These are phyloP conservation scores for Picea sitchensis DNA, from an alignment of 75 land plant genomes.

Conservation along the genomic window DNA sequence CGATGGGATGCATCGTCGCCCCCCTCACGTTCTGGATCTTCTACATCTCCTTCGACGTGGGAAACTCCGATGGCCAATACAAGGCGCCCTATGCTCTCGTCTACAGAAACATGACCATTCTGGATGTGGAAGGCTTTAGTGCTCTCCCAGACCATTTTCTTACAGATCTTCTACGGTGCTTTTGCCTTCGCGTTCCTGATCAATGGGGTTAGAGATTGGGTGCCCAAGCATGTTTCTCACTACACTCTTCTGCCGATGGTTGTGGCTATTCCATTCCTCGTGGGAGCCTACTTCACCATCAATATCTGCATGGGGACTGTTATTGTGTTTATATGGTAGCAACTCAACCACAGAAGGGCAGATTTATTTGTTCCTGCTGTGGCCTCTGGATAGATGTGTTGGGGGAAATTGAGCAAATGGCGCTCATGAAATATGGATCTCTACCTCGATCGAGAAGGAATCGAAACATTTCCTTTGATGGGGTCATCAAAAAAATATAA, in stretches of 20 bases:
- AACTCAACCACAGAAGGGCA: slow-evolving; percentile 38
- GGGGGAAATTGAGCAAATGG: too few relatives aligned
- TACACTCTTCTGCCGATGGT: slow-evolving; percentile 77
- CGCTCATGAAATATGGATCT: too few relatives aligned
- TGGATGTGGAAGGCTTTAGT: slow-evolving; percentile 63
- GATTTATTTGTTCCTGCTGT: slow-evolving; percentile 49
- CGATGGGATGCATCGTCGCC: too few relatives aligned
- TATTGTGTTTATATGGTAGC: slow-evolving; percentile 53
- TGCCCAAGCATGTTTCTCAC: slow-evolving; percentile 11
- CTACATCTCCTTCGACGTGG: too few relatives aligned
- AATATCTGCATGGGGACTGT: slow-evolving; percentile 66
- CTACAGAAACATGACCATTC: slow-evolving; percentile 56
- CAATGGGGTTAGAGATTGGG: slow-evolving; percentile 35
- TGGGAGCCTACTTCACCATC: slow-evolving; percentile 63
- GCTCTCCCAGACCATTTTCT: slow-evolving; percentile 50
- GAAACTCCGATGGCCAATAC: slow-evolving; percentile 24
- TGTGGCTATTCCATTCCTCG: slow-evolving; percentile 66
- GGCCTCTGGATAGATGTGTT: slow-evolving; percentile 80
- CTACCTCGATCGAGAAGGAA: too few relatives aligned
- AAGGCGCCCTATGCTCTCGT: slow-evolving; percentile 54
- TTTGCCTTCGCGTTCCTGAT: slow-evolving; percentile 38
- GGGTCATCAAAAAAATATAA: too few relatives aligned
- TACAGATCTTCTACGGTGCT: slow-evolving; percentile 42
- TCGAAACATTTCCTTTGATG: too few relatives aligned
- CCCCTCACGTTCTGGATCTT: too few relatives aligned